Evolutionary conservation across 768 basidiomycete species (phyloP), one percentile per base, ranked within the genome.

Genomic region (Termitomyces titanicus): DNA sequence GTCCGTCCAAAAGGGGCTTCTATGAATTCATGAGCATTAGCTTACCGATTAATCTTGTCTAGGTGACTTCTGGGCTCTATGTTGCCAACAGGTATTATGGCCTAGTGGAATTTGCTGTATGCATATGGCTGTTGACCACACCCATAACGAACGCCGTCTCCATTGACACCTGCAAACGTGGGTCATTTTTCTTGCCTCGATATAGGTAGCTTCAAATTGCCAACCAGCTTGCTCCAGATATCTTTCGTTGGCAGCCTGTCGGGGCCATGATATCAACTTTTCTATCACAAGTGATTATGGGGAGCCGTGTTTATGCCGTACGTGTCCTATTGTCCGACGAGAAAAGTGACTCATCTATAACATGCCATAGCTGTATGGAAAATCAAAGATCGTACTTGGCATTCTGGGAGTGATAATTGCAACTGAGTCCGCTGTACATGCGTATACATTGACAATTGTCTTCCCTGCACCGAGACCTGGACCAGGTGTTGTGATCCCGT

Each of bases 1-100:
- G 65, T 65, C 62, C 15, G 57, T 56, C 8, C 44, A 10, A 40
- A 31, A 37, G 8, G 34, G 13, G 11, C 38, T 3, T 46, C 15
- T 17, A 12, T 10, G 5, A n/a, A n/a, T 13, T 2, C 12, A 18
- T 17, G 15, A 4, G 9, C 25, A 9, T 11, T n/a, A n/a, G n/a
- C n/a, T n/a, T 2, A 51, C 18, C 38, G 12, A 47, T 18, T 17
- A 2, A 53, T 20, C 54, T 33, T 45, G 11, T 47, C 35, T 8
- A 66, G 66, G 37, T 48, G 48, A 18, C 56, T 46, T 53, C 59
- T 55, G 48, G 15, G 47, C 35, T 63, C 59, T 66, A 62, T 43
- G 59, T 63, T 17, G 40, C 49, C 15, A 66, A 66, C 51, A 60
- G 67, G 4, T 68, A 66, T 43, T 66, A 64, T 44, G 65, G 65